A percentile compares a stretch with the other conserved stretches of the same genome.
phyloP scores from a whole-genome alignment of 1,284 basidiomycete genomes.

The Ceratobasidium sp. region DNA sequence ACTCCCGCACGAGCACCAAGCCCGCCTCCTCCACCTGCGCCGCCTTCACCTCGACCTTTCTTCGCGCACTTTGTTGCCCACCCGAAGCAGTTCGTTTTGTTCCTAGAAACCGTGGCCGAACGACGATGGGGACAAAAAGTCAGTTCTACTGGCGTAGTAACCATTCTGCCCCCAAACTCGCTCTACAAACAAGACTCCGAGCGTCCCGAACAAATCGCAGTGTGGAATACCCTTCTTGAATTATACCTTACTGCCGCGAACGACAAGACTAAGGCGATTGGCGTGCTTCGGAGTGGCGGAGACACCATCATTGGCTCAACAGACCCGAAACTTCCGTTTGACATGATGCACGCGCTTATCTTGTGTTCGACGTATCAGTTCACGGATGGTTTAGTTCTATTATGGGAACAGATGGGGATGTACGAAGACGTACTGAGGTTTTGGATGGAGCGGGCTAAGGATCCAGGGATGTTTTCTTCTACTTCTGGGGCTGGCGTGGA shows the following conservation, averaged over 20 bases:
- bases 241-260: constrained; percentile 73
- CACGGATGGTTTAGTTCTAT: constrained; percentile 82
- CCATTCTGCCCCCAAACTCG: constrained; percentile 1
- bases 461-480: constrained; percentile 1
- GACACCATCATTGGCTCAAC: constrained; percentile 51
- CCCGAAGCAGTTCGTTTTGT: constrained; percentile 81
- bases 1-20: constrained; percentile 51
- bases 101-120: constrained; percentile 87
- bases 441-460: constrained; percentile 72
- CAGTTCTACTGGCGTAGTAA: constrained; percentile 53
- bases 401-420: constrained; percentile 96
- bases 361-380: constrained; percentile 88
- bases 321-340: constrained; percentile 75
- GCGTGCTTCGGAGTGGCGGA: constrained; percentile 61
- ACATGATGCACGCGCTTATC: constrained; percentile 90
- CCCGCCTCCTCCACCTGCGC: constrained; percentile 50
- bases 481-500: neutral
- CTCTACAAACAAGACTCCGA: constrained; percentile 25
- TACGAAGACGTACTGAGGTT: constrained; percentile 94
- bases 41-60: constrained; percentile 84
- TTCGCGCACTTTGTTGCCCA: constrained; percentile 97
- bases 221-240: constrained; percentile 97
- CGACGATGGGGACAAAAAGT: constrained; percentile 85
- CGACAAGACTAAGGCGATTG: constrained; percentile 55
- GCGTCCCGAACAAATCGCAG: constrained; percentile 73